Evolutionary conservation across 179 eudicot species (phyloP).

Genomic region (Silene vulgaris): DNA sequence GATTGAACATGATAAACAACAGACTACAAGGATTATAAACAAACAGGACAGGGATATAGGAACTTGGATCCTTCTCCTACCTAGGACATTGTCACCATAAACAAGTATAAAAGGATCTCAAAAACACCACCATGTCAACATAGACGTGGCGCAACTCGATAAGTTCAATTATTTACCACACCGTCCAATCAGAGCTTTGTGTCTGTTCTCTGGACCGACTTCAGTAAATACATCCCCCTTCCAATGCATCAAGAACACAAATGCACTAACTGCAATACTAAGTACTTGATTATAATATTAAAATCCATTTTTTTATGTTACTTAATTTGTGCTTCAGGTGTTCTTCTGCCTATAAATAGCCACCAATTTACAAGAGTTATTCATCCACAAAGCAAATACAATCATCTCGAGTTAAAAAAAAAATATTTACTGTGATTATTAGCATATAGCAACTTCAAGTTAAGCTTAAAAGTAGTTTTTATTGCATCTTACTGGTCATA

Average conservation of each 20-base stretch:
- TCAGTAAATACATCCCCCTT: constrained; percentile 25
- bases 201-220: constrained; percentile 22
- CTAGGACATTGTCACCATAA: constrained; percentile 18
- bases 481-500: background rate
- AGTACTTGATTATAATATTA: background rate
- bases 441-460: background rate
- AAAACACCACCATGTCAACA: constrained; percentile 7
- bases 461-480: background rate
- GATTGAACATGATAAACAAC: background rate
- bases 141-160: constrained; percentile 24
- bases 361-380: background rate
- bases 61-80: constrained; percentile 28
- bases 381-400: constrained; percentile 18
- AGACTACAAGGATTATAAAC: background rate
- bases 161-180: constrained; percentile 8
- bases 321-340: constrained; percentile 11
- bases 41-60: constrained; percentile 17
- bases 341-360: constrained; percentile 24
- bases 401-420: background rate
- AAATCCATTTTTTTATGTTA: background rate
- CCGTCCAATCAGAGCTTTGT: constrained; percentile 23
- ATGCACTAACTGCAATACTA: constrained; percentile 13
- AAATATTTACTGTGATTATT: background rate
- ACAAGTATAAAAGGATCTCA: constrained; percentile 15
- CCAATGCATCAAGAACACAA: constrained; percentile 18